Conservation (phyloP, 352 stramenopile species). For the Pythium apleroticum region DNA sequence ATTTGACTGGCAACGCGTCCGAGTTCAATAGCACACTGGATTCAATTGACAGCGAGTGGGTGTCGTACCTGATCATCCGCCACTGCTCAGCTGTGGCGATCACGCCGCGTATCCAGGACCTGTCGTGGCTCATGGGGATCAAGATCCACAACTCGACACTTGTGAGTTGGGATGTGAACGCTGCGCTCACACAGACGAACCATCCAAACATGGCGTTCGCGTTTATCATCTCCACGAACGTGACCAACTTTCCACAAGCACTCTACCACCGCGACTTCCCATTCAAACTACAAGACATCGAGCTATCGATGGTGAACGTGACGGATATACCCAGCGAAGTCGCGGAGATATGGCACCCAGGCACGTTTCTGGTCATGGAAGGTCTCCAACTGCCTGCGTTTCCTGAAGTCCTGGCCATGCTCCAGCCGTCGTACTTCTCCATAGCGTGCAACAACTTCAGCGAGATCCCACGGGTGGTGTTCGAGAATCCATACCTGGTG, state of each 20-base stretch:
- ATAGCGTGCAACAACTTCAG: slow-evolving; percentile 26
- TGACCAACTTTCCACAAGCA: slow-evolving; percentile 11
- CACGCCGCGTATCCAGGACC: slow-evolving; percentile 18
- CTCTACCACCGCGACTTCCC: slow-evolving; percentile 20
- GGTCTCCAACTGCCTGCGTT: slow-evolving; percentile 7
- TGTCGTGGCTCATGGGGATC: slow-evolving; percentile 20
- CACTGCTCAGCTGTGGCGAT: slow-evolving; percentile 22
- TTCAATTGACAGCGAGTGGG: slow-evolving; percentile 19
- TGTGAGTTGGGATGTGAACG: slow-evolving; percentile 16
- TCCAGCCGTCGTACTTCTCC: slow-evolving; percentile 13
- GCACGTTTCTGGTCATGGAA: slow-evolving; percentile 24
- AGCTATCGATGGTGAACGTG: slow-evolving; percentile 17
- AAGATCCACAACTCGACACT: slow-evolving; percentile 33
- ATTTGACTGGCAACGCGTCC: slow-evolving; percentile 4
- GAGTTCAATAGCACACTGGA: slow-evolving; percentile 24
- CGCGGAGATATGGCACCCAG: slow-evolving; percentile 3
- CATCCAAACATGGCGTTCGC: slow-evolving; percentile 18
- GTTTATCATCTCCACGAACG: slow-evolving; percentile 14
- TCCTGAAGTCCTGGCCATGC: not conserved
- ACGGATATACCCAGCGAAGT: slow-evolving; percentile 16
- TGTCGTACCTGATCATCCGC: slow-evolving; percentile 27
- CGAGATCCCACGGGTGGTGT: not conserved
- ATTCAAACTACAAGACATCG: slow-evolving; percentile 13
- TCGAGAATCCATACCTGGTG: not conserved
- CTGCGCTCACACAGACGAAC: slow-evolving; percentile 20